Evolutionary conservation across 1,139 yeast genomes (phyloP).

Genomic region (Maudiozyma humilis): DNA sequence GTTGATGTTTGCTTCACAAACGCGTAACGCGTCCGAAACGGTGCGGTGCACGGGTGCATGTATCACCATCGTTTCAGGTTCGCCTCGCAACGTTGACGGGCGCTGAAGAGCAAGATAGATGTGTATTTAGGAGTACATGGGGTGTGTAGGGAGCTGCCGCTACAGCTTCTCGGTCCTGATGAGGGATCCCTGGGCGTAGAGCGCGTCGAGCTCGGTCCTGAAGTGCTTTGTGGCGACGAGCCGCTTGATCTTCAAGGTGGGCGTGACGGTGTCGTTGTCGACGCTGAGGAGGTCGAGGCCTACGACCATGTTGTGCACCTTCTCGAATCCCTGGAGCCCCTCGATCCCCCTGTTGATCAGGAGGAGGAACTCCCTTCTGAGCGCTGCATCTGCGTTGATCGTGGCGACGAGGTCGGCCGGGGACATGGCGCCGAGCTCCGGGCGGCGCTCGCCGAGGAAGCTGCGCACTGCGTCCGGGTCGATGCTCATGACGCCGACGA

Average conservation of each 20-base stretch:
- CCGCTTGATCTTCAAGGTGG: slow-evolving; percentile 68
- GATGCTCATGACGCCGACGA: slow-evolving; percentile 60
- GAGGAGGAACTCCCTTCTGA: slow-evolving; percentile 23
- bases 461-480: slow-evolving; percentile 37
- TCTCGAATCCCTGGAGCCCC: slow-evolving; percentile 47
- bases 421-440: slow-evolving; percentile 17
- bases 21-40: no score
- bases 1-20: no score
- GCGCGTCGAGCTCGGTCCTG: slow-evolving; percentile 38
- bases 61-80: no score
- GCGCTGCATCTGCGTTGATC: slow-evolving; percentile 22
- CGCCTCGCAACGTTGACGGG: no score
- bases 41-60: no score
- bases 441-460: slow-evolving; percentile 14
- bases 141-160: no score
- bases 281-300: slow-evolving; percentile 60
- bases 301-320: slow-evolving; percentile 50
- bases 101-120: no score
- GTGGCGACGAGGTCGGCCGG: slow-evolving; percentile 24
- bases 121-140: no score
- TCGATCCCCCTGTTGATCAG: slow-evolving; percentile 27
- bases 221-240: slow-evolving; percentile 49
- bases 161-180: slow-evolving; percentile 24
- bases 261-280: slow-evolving; percentile 60
- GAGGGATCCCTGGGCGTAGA: slow-evolving; percentile 53